Evolutionary conservation across 768 basidiomycete genomes (phyloP), one percentile per base, ranked within the genome.

Genomic region (Trametes villosa): DNA sequence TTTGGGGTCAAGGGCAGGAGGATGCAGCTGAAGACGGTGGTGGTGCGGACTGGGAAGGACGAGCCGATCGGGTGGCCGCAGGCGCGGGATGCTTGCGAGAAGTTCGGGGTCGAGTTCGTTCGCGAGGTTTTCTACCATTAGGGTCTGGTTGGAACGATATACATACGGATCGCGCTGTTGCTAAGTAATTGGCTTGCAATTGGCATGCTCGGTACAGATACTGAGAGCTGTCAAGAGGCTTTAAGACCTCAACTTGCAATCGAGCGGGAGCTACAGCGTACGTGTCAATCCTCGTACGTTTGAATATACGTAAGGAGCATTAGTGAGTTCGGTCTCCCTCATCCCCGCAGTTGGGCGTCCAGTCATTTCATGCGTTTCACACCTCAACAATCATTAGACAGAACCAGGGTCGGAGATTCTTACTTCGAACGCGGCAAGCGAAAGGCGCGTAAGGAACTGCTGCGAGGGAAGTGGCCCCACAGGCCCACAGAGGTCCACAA

Each of bases 401-500:
- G 8, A 15, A 15, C 34, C 34, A 15, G 34, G 34, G 34, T 34
- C 8, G 9, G 34, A 34, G 34, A 34, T 8, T 34, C 40, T 5
- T 8, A 41, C 11, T 41, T 5, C 40, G 40, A 41, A 22, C 42
- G 2, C 9, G 7, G 42, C 4, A 44, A 22, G 40, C 40, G 15
- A 17, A 41, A 20, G 18, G 20, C 5, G 42, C 22, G 20, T 44
- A n/a, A n/a, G n/a, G n/a, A n/a, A n/a, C n/a, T n/a, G n/a, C n/a
- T n/a, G n/a, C n/a, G 41, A n/a, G 22, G 48, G 11, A 13, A 24
- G 13, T 38, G 55, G 46, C 55, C 47, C 55, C 55, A 57, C 55
- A 57, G 29, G 46, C 47, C 55, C 55, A 57, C 55, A 57, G 29
- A 24, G 6, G 36, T 30, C 45, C 55, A 57, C 55, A 57, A 40